Evolutionary conservation across 164 flowering plant species (phyloP).

Genomic region (Vitis labrusca): DNA sequence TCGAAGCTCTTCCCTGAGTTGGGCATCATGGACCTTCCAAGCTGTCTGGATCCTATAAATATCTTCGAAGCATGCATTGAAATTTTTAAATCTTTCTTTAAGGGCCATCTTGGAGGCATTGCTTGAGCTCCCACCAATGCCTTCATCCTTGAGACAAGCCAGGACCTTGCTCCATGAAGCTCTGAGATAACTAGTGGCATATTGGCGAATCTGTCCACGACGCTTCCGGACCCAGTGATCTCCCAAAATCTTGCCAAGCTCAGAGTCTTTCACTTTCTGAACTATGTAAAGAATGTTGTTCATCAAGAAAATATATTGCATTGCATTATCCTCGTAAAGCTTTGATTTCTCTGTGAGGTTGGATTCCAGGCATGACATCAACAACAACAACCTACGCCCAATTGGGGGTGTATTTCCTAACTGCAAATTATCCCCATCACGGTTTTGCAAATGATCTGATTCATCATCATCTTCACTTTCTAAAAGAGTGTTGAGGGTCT

Average conservation of each 20-base stretch:
- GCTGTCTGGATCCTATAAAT: conserved; percentile 72
- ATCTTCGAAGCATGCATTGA: conserved; percentile 79
- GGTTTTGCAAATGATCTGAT: conserved; percentile 12
- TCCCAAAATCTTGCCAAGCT: conserved; percentile 70
- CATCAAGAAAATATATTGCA: conserved; percentile 81
- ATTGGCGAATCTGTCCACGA: conserved; percentile 65
- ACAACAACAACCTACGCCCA: conserved; percentile 37
- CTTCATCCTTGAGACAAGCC: conserved; percentile 80
- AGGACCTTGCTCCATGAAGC: conserved; percentile 82
- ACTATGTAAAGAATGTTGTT: conserved; percentile 83
- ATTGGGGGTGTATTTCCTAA: conserved; percentile 37
- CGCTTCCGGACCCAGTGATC: conserved; percentile 80
- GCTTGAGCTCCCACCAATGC: conserved; percentile 66
- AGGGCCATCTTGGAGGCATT: conserved; percentile 63
- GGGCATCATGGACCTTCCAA: conserved; percentile 83
- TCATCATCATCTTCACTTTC: conserved; percentile 24
- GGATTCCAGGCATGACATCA: conserved; percentile 56
- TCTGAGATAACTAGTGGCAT: conserved; percentile 74
- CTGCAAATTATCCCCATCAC: conserved; percentile 23
- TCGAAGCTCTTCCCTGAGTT: conserved; percentile 76
- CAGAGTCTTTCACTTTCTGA: conserved; percentile 81
- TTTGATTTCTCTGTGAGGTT: conserved; percentile 80
- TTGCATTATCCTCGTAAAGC: conserved; percentile 65
- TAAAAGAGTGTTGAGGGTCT: conserved; percentile 55
- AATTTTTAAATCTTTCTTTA: conserved; percentile 80